These are phyloP conservation scores for Trichoderma simmonsii DNA, from an alignment of 2,329 filamentous ascomycete genomes.

Conservation along the genomic window DNA sequence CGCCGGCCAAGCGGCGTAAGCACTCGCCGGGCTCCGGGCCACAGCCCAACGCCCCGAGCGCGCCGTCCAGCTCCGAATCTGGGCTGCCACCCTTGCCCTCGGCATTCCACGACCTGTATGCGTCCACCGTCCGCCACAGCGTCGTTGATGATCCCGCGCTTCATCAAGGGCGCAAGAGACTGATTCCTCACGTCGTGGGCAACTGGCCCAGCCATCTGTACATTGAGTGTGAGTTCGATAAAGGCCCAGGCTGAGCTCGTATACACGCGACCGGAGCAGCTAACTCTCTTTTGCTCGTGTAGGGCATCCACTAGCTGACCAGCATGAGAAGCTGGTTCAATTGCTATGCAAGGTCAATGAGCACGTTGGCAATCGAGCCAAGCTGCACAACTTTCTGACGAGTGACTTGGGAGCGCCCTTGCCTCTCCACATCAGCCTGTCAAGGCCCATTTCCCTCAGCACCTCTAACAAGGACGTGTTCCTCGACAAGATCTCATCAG, in stretches of 20 bases:
- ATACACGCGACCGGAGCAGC: not conserved
- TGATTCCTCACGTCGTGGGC: constrained; percentile 78
- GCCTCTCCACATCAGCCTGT: constrained; percentile 89
- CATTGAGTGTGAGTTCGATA: constrained; percentile 70
- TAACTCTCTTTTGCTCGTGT: not conserved
- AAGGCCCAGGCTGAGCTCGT: too few species aligned
- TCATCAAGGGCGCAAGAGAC: constrained; percentile 79
- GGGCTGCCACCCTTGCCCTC: constrained; percentile 70
- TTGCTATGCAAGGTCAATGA: constrained; percentile 40
- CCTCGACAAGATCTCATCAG: constrained; percentile 49
- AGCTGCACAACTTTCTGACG: constrained; percentile 65
- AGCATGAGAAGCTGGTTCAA: constrained; percentile 46
- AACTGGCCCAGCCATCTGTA: constrained; percentile 94
- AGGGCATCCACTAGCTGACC: constrained; percentile 54
- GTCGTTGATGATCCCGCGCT: constrained; percentile 77
- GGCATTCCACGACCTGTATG: constrained; percentile 85
- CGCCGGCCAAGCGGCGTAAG: constrained; percentile 39
- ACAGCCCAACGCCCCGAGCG: not conserved
- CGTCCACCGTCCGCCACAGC: constrained; percentile 73
- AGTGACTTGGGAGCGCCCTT: constrained; percentile 75
- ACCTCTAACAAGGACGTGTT: constrained; percentile 72
- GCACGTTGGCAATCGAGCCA: constrained; percentile 31
- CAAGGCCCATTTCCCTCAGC: constrained; percentile 70
- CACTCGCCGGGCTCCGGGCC: constrained; percentile 4
- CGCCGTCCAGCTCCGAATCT: constrained; percentile 18